Percentiles rank a stretch among this genome's conserved stretches.
phyloP scores from a whole-genome alignment of 1,284 basidiomycete genomes.

The Heliocybe sulcata region DNA sequence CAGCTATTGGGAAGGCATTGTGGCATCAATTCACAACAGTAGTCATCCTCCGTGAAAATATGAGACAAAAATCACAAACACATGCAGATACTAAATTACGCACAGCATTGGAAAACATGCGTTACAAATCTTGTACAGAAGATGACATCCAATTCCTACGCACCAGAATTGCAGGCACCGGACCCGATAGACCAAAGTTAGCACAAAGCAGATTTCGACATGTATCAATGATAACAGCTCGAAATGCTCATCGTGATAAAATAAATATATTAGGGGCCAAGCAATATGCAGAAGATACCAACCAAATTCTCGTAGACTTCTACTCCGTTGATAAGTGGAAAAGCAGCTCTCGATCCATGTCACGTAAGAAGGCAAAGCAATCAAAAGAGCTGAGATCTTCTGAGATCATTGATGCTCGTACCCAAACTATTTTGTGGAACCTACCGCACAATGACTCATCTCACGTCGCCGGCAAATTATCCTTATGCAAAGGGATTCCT shows the following conservation, averaged over 20 bases:
- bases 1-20: slow-evolving; percentile 21
- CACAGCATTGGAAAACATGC: slow-evolving; percentile 23
- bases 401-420: background rate
- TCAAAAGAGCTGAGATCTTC: background rate
- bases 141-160: slow-evolving; percentile 24
- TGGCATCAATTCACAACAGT: slow-evolving; percentile 29
- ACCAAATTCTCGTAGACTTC: slow-evolving; percentile 18
- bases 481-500: background rate
- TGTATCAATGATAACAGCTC: background rate
- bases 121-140: slow-evolving; percentile 24
- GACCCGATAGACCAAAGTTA: slow-evolving; percentile 5
- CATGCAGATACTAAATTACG: slow-evolving; percentile 19
- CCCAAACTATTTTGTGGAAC: background rate
- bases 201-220: background rate
- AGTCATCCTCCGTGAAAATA: slow-evolving; percentile 28
- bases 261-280: slow-evolving; percentile 22
- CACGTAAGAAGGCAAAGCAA: background rate
- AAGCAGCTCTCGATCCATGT: background rate
- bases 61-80: slow-evolving; percentile 21
- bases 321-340: slow-evolving; percentile 19
- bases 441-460: background rate
- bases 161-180: slow-evolving; percentile 11
- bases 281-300: slow-evolving; percentile 22
- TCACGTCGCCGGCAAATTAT: background rate
- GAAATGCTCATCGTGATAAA: slow-evolving; percentile 23